Percentiles rank a stretch among this genome's conserved stretches.
Evolutionary conservation across 176 grass and related monocot species (phyloP).

Genomic region (Coix lacrymajobi): DNA sequence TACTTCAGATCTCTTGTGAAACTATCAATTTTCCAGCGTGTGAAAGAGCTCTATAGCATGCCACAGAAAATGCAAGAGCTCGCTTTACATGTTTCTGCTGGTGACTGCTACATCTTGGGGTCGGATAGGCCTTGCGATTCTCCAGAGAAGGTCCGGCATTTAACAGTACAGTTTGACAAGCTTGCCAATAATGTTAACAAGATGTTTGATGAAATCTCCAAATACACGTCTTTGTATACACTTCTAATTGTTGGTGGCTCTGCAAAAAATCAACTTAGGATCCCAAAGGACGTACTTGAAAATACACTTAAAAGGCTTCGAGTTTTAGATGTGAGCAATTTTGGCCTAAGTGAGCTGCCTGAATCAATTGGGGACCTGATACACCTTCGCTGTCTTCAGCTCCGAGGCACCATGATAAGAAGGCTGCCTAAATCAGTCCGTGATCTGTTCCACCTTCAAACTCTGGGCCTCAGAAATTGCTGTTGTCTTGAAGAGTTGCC

Average conservation of each 20-base stretch:
- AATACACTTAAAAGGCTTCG: conserved; percentile 25
- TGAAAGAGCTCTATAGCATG: conserved; percentile 5
- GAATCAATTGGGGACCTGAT: conserved; percentile 32
- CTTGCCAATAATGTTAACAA: too few relatives aligned
- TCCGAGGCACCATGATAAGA: conserved; percentile 35
- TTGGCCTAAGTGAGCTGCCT: conserved; percentile 21
- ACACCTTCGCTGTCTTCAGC: conserved; percentile 52
- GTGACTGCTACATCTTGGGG: conserved; percentile 19
- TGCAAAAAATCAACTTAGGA: background rate
- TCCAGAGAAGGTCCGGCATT: background rate
- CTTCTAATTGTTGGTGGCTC: conserved; percentile 24
- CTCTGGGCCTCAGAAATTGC: conserved; percentile 48
- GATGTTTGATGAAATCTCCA: too few relatives aligned
- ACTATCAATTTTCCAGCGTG: conserved; percentile 21
- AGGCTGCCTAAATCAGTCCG: conserved; percentile 11
- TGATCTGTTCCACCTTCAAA: conserved; percentile 44
- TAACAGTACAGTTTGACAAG: background rate
- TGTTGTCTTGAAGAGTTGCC: conserved; percentile 41
- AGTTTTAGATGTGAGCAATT: conserved; percentile 43
- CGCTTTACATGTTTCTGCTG: background rate
- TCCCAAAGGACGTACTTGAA: conserved; percentile 3
- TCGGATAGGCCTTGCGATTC: background rate
- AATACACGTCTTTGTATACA: background rate
- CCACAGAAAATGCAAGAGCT: conserved; percentile 6
- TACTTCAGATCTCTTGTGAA: conserved; percentile 30